Base-by-base conservation (phyloP, 805 yeast genomes). In the Candida andamanensis region DNA sequence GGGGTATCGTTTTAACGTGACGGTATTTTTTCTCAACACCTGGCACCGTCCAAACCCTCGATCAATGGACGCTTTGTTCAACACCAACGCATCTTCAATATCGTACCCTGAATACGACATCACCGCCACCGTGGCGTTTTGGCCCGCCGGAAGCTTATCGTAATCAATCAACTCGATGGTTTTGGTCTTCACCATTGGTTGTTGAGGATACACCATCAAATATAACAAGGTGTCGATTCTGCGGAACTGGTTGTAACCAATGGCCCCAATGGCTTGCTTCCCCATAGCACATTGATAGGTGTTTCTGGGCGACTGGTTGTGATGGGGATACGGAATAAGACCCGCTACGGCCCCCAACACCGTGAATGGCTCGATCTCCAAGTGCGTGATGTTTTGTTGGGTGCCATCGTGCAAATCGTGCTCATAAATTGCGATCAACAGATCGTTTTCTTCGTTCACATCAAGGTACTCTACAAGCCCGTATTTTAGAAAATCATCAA, bases 261-360 rank as follows among this genome's bases (percentile, higher is more conserved):
- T 92, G 2, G 97, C 97, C 46, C 98, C 98, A 59, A 92, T 90
- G n/a, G 98, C 98, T 66, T 92, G 98, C 63, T 86, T 86, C 78
- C 95, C 95, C 95, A 85, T 85, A 54, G 95, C 95, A 72, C 94
- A 85, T 60, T 85, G 95, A 61, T 85, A 85, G 4, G 95, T 85
- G 60, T 85, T 85, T 69, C 95, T 77, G 26, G 95, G 95, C 4
- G 94, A 83, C 62, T 85, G 95, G 61, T 85, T 85, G 56, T 85
- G 95, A 53, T 85, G 95, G 28, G 95, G 95, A 51, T 85, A 85
- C 13, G 95, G 95, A 67, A 85, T 85, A 46, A 85, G 69, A 17
- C 95, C 95, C 0, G 95, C 95, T 34, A 85, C 95, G 0, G 95
- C 95, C 36, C 95, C 96, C 19, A 86, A 63, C 3, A 86, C 81